Evolutionary conservation across 2,329 filamentous ascomycete genomes (phyloP).

Genomic region (Colletotrichum caudatum): DNA sequence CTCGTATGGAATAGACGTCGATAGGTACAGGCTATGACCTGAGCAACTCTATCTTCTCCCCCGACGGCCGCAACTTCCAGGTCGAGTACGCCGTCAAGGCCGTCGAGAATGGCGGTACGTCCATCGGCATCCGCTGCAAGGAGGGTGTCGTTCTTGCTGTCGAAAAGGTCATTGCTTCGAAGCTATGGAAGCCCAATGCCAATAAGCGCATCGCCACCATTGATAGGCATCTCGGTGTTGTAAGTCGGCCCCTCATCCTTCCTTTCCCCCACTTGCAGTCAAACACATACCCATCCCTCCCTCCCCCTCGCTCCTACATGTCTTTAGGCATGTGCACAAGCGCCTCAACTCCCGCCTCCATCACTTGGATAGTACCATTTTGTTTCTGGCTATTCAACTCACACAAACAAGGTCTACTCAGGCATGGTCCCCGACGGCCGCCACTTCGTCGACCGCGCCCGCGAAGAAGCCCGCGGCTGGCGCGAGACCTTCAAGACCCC

Average conservation of each 20-base stretch:
- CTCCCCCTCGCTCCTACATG: background rate
- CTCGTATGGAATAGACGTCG: conserved; percentile 77
- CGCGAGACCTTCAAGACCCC: conserved; percentile 94
- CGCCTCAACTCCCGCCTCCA: background rate
- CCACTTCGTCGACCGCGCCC: conserved; percentile 93
- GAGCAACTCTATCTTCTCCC: conserved; percentile 99
- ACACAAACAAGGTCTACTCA: conserved; percentile 80
- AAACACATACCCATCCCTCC: background rate
- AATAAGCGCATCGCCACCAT: conserved; percentile 98
- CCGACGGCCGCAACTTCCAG: conserved; percentile 98
- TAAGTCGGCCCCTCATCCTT: conserved; percentile 61
- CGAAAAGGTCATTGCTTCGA: conserved; percentile 96
- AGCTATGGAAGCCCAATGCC: conserved; percentile 92
- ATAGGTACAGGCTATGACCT: conserved; percentile 99
- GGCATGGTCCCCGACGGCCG: conserved; percentile 95
- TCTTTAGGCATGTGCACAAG: background rate
- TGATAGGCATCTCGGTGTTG: conserved; percentile 92
- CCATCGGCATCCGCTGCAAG: conserved; percentile 95
- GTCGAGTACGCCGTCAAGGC: conserved; percentile 99
- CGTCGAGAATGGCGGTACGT: conserved; percentile 97
- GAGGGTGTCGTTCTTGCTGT: conserved; percentile 96
- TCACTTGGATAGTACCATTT: background rate
- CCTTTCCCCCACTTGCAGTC: background rate
- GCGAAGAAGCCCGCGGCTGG: conserved; percentile 93
- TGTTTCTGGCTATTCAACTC: background rate